Base-by-base conservation (phyloP, 352 stramenopile genomes). In the Globisporangium splendens region DNA sequence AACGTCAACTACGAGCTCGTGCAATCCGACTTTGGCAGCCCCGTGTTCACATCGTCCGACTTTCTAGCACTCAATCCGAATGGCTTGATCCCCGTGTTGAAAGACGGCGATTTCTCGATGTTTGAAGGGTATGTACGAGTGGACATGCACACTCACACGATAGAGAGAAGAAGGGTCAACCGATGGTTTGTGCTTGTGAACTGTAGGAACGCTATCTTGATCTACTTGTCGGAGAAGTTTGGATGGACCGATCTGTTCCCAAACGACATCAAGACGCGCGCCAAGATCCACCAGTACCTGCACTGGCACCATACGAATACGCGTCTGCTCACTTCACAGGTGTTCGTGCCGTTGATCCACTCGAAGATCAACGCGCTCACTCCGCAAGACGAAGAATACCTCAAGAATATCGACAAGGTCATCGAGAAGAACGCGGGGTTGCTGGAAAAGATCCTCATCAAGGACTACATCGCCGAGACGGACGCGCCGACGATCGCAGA, bases 251-350 rank as follows among this genome's bases (percentile, higher is more conserved):
- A 83, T 41, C 38, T 83, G 48, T 86, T 85, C 56, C 78, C 78
- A 11, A 74, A 62, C 47, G 58, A 85, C 8, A 20, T 67, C 20
- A 59, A 72, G 56, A 60, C 66, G 12, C 75, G 72, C 41, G 75
- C 77, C 54, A 86, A 88, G 70, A 63, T 86, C 44, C 72, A 88
- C 61, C 64, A 88, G 66, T 86, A 83, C 65, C 49, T 88, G 56
- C 73, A 88, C 70, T 88, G 75, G 78, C 75, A 88, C 65, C 78
- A 88, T 71, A 83, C 65, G 22, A 79, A 78, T 57, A 72, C 72
- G 17, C 75, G 80, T 1, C 59, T 68, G 50, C 75, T 80, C 54
- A 87, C 80, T 46, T 47, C 71, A 4, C 67, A 83, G 52, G 68
- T 88, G 21, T 28, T 86, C 17, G 67, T 63, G 14, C 77, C 70